Evolutionary conservation across 2,329 filamentous ascomycete genomes (phyloP), one percentile per base, ranked within the genome.

Genomic region (Ceratocystis huliohia): DNA sequence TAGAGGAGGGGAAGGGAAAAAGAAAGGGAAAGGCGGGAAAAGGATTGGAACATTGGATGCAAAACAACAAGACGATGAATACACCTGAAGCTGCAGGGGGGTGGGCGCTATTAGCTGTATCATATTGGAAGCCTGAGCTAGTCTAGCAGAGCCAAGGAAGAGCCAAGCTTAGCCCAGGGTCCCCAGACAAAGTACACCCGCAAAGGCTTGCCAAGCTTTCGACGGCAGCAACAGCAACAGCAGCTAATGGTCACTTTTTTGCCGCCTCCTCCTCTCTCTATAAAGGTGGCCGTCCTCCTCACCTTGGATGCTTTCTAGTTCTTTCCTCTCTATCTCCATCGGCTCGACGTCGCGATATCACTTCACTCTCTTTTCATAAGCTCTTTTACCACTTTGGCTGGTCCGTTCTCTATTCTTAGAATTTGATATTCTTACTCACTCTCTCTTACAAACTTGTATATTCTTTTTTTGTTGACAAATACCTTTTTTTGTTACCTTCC

Each of bases 301-400:
- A 45, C 33, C 33, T 28, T 10, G 1, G 1, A 20, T 22, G 25
- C 8, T 4, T 4, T 20, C 6, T 63, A 3, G n/a, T 46, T 33
- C 37, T 2, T 53, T 28, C 25, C 22, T 17, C 37, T 30, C 57
- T 20, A 53, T 61, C 50, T 28, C 61, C 65, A 67, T 67, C 62
- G 65, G 50, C 65, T 67, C 56, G 65, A 67, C 61, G 65, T 64
- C 62, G 65, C 62, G 61, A 41, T 50, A 25, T 48, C 44, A 50
- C 45, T 50, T 15, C 62, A 67, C 50, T 57, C 50, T 66, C 46
- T 44, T 62, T 62, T 63, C 44, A 48, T 56, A 62, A 44, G 15
- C 20, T 53, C 65, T 13, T 30, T 64, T 44, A 64, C 33, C 8
- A 44, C 50, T 59, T 64, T 63, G 62, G 62, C 62, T 63, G 62